These are phyloP conservation scores for Croton setiger DNA, from an alignment of 441 rosid species.

Conservation along the genomic window DNA sequence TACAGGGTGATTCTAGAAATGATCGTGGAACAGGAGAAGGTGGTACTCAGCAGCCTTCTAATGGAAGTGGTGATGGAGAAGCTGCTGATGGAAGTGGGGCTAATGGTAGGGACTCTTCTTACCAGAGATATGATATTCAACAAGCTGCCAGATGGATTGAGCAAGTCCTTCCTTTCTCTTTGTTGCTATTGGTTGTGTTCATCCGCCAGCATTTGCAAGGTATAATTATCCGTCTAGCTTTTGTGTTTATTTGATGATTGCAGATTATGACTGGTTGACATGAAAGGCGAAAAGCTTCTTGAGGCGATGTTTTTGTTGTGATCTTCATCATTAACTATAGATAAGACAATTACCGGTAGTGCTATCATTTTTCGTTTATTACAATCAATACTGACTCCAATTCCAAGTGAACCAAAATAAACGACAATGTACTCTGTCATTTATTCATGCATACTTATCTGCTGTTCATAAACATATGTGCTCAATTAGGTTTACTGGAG, in stretches of 20 bases:
- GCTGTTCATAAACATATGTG: too few species aligned
- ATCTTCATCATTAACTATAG: neutral
- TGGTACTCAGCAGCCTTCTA: constrained; percentile 36
- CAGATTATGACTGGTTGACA: neutral
- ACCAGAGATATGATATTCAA: constrained; percentile 78
- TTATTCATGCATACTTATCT: too few species aligned
- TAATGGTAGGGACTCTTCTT: constrained; percentile 59
- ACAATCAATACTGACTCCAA: too few species aligned
- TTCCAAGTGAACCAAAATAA: too few species aligned
- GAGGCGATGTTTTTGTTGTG: neutral
- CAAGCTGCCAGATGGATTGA: constrained; percentile 85
- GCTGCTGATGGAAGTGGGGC: constrained; percentile 37
- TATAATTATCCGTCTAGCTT: constrained; percentile 16
- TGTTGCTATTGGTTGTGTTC: constrained; percentile 73
- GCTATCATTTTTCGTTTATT: too few species aligned
- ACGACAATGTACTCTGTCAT: too few species aligned
- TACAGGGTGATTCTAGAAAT: constrained; percentile 40
- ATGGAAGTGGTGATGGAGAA: constrained; percentile 40
- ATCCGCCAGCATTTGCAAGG: constrained; percentile 88
- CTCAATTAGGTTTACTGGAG: too few species aligned
- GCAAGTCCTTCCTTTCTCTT: constrained; percentile 71
- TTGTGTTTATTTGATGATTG: neutral
- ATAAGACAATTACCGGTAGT: too few species aligned
- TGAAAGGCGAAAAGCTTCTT: neutral
- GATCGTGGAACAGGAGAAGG: constrained; percentile 47